A percentile compares a stretch with the other conserved stretches of the same genome.
These are phyloP conservation scores for Mollisia scopiformis DNA, from an alignment of 2,329 filamentous ascomycete species.

Conservation along the genomic window DNA sequence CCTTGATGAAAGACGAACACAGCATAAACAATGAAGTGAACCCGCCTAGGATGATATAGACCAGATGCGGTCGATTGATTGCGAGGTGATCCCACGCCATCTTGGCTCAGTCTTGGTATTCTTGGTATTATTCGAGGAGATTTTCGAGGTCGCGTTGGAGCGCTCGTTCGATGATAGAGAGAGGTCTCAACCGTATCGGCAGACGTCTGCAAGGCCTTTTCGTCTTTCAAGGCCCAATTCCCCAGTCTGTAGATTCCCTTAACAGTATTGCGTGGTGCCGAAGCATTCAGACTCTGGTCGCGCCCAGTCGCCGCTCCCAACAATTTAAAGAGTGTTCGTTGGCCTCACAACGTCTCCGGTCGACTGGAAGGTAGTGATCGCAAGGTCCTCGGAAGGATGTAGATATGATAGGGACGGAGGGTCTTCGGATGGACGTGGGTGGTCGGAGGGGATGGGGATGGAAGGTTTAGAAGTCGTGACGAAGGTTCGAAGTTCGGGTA, in stretches of 20 bases:
- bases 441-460: neutral
- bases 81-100: slow-evolving; percentile 83
- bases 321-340: slow-evolving; percentile 6
- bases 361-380: slow-evolving; percentile 4
- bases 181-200: neutral
- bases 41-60: slow-evolving; percentile 96
- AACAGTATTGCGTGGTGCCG: slow-evolving; percentile 35
- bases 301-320: slow-evolving; percentile 52
- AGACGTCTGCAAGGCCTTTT: neutral
- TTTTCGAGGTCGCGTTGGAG: neutral
- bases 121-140: slow-evolving; percentile 4
- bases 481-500: neutral
- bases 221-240: slow-evolving; percentile 21
- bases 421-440: neutral
- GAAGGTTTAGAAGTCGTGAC: slow-evolving; percentile 3
- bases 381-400: slow-evolving; percentile 8
- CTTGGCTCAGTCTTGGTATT: slow-evolving; percentile 19
- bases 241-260: slow-evolving; percentile 39
- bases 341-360: neutral
- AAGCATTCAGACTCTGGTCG: slow-evolving; percentile 48
- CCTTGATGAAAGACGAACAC: slow-evolving; percentile 96
- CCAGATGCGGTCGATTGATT: slow-evolving; percentile 94
- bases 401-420: neutral
- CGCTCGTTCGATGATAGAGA: neutral
- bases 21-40: slow-evolving; percentile 99